Conservation (phyloP, 1,139 yeast species). For the Yamadazyma oceani region DNA sequence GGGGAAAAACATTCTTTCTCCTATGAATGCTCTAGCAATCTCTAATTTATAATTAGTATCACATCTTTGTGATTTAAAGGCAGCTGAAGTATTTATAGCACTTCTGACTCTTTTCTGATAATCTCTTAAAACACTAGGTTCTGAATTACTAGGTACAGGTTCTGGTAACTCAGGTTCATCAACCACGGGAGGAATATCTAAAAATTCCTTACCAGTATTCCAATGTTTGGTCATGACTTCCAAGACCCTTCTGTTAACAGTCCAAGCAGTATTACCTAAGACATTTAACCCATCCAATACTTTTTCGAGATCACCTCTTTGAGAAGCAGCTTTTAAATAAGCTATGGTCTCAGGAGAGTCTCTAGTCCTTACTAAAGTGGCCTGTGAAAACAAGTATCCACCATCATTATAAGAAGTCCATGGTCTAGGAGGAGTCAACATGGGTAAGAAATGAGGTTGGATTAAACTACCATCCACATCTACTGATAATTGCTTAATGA, state of each 20-base stretch:
- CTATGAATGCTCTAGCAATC: constrained; percentile 88
- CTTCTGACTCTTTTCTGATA: constrained; percentile 65
- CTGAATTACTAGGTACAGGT: constrained; percentile 64
- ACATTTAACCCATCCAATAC: constrained; percentile 86
- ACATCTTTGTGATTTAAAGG: constrained; percentile 83
- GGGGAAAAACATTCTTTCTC: constrained; percentile 90
- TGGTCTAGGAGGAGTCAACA: constrained; percentile 85
- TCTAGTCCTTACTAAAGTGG: constrained; percentile 68
- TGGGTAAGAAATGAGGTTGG: constrained; percentile 89
- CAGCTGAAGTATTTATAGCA: constrained; percentile 59
- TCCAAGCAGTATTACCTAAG: constrained; percentile 89
- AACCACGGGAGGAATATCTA: constrained; percentile 73
- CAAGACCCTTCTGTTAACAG: constrained; percentile 73
- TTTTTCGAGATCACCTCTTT: constrained; percentile 58
- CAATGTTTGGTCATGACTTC: constrained; percentile 73
- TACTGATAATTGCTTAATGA: constrained; percentile 65
- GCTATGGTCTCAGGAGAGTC: constrained; percentile 91
- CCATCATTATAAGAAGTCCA: constrained; percentile 85
- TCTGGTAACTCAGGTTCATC: constrained; percentile 61
- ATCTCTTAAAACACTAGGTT: constrained; percentile 68
- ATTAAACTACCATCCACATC: constrained; percentile 66
- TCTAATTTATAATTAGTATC: constrained; percentile 91
- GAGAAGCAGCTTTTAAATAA: constrained; percentile 81
- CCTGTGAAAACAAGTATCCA: constrained; percentile 71
- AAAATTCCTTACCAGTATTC: constrained; percentile 79